phyloP scores from a whole-genome alignment of 768 basidiomycete species.

The Lactarius deliciosus region DNA sequence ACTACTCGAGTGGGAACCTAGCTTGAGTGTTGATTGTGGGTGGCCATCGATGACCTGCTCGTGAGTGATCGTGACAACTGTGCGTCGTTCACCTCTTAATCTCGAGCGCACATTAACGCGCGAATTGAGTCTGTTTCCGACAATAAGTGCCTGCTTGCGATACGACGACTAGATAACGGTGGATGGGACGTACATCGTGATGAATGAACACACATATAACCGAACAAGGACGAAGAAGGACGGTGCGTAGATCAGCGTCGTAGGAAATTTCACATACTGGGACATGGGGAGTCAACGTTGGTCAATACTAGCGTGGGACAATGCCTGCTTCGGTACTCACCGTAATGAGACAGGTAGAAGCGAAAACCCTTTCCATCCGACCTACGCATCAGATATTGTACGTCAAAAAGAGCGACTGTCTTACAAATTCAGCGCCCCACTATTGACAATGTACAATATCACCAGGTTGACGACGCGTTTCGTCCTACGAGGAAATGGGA shows the following conservation, averaged over 20 bases:
- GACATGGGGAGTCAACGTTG: not conserved
- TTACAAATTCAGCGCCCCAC: slow-evolving; percentile 20
- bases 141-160: not conserved
- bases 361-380: slow-evolving; percentile 10
- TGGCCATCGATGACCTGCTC: slow-evolving; percentile 1
- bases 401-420: not conserved
- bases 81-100: slow-evolving; percentile 8
- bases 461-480: slow-evolving; percentile 17
- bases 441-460: slow-evolving; percentile 17
- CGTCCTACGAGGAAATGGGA: not conserved
- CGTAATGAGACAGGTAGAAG: slow-evolving; percentile 12
- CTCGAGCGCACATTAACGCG: slow-evolving; percentile 14
- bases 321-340: not conserved
- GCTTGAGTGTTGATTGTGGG: not conserved
- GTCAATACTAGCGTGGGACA: not conserved
- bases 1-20: not conserved
- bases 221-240: slow-evolving; percentile 21
- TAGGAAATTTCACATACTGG: slow-evolving; percentile 13
- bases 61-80: slow-evolving; percentile 7
- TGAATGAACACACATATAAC: slow-evolving; percentile 19
- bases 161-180: not conserved
- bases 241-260: slow-evolving; percentile 22
- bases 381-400: not conserved
- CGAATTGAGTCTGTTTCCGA: slow-evolving; percentile 15
- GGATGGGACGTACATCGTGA: slow-evolving; percentile 14